Base-by-base conservation (phyloP, 2,329 filamentous ascomycete species). In the Verticillium albo-atrum region DNA sequence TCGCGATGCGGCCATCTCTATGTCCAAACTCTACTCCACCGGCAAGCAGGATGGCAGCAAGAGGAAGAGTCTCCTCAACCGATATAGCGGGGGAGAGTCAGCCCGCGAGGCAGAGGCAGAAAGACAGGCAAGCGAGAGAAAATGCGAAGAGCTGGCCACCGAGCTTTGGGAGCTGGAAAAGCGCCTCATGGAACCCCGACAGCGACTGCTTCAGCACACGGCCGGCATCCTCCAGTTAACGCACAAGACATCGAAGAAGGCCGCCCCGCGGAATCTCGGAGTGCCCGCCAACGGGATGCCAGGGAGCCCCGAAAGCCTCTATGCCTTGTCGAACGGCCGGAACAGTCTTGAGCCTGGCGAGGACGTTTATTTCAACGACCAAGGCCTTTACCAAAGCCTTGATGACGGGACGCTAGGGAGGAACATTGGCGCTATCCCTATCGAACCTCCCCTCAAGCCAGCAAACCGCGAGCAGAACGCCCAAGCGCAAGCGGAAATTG, bases 211-310 rank as follows among this genome's bases (percentile, higher is more conserved):
- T 56, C 88, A 94, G 72, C 95, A 99, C 72, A 98, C 94, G 0
- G 93, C 95, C 15, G 94, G 91, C 52, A 91, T 99, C 42, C 78
- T 99, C 58, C 92, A 97, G 70, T 84, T 96, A 73, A 96, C 93
- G 9, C 93, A 98, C 74, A 89, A 89, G 67, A 86, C 85, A 0
- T 80, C 89, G n/a, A 89, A 85, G 68, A 77, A 77, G 58, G 67
- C 75, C 3, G 72, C 77, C 7, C 75, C 79, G 56, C 73, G 76
- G 2, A 74, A 72, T 34, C 71, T 72, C 1, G 42, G 37, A 3
- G 50, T 61, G 25, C 57, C 61, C 6, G 70, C 78, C 47, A 83
- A 83, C 59, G 85, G 83, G 23, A 85, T 91, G 62, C 89, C 89
- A 6, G 87, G 89, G 58, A 92, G 89, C 67, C 89, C 89, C 7